phyloP scores from a whole-genome alignment of 805 yeast genomes.

The Ogataea parapolymorpha region DNA sequence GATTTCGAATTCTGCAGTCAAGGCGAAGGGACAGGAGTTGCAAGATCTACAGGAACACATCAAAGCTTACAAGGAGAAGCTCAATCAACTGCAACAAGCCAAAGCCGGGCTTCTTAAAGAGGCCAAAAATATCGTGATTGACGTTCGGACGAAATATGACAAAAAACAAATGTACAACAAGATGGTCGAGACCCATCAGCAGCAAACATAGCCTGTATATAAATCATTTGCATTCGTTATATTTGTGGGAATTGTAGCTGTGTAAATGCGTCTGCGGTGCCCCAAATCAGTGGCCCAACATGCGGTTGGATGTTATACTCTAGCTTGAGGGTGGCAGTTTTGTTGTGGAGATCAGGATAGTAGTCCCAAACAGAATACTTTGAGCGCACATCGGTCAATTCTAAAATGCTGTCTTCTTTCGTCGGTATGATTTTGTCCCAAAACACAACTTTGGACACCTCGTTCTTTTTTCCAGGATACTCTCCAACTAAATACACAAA shows the following conservation, averaged over 20 bases:
- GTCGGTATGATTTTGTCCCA: slow-evolving; percentile 83
- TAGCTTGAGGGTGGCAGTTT: slow-evolving; percentile 64
- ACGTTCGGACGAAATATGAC: neutral
- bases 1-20: neutral
- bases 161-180: neutral
- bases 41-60: neutral
- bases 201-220: neutral
- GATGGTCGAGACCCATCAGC: neutral
- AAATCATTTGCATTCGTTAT: slow-evolving; percentile 3
- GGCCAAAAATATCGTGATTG: neutral
- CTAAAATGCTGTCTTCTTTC: slow-evolving; percentile 56
- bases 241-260: slow-evolving; percentile 23
- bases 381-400: slow-evolving; percentile 51
- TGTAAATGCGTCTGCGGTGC: slow-evolving; percentile 41
- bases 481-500: slow-evolving; percentile 88
- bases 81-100: neutral
- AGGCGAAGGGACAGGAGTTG: neutral
- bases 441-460: slow-evolving; percentile 59
- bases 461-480: slow-evolving; percentile 49
- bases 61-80: neutral
- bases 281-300: slow-evolving; percentile 76
- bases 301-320: slow-evolving; percentile 94
- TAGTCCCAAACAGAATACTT: slow-evolving; percentile 90
- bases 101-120: neutral
- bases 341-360: slow-evolving; percentile 54